These are phyloP conservation scores for Acanthamoeba quina DNA, from an alignment of 208 protist species.

Conservation along the genomic window DNA sequence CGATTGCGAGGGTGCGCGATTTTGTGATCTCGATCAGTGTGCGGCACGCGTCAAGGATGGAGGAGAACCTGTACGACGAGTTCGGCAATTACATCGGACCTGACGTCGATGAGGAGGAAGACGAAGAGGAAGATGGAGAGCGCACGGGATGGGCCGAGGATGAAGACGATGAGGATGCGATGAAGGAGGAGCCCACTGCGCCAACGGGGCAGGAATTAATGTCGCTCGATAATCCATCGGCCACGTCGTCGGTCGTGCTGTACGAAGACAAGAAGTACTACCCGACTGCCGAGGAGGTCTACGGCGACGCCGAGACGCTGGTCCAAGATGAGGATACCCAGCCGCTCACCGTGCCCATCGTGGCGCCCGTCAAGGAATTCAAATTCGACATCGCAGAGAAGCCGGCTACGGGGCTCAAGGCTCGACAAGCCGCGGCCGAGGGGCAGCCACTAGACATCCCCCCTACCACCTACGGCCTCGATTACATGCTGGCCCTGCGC, in stretches of 20 bases:
- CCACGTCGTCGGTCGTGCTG: slow-evolving; percentile 86
- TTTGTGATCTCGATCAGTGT: background rate
- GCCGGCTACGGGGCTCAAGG: slow-evolving; percentile 84
- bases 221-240: background rate
- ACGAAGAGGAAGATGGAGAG: slow-evolving; percentile 79
- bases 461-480: slow-evolving; percentile 11
- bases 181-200: background rate
- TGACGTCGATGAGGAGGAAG: slow-evolving; percentile 85
- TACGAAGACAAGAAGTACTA: slow-evolving; percentile 96
- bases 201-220: slow-evolving; percentile 10
- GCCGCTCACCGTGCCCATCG: slow-evolving; percentile 93
- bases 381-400: slow-evolving; percentile 88
- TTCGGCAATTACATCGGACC: slow-evolving; percentile 96
- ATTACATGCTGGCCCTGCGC: slow-evolving; percentile 86
- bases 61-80: slow-evolving; percentile 93
- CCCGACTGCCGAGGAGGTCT: slow-evolving; percentile 91
- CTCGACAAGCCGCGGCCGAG: background rate
- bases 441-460: background rate
- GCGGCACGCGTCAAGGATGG: slow-evolving; percentile 64
- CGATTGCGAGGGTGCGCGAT: background rate
- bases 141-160: slow-evolving; percentile 69
- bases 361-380: slow-evolving; percentile 89
- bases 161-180: slow-evolving; percentile 55
- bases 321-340: slow-evolving; percentile 96
- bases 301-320: slow-evolving; percentile 91